phyloP scores from a whole-genome alignment of 345 rosid genomes.

The Heritiera fomes region DNA sequence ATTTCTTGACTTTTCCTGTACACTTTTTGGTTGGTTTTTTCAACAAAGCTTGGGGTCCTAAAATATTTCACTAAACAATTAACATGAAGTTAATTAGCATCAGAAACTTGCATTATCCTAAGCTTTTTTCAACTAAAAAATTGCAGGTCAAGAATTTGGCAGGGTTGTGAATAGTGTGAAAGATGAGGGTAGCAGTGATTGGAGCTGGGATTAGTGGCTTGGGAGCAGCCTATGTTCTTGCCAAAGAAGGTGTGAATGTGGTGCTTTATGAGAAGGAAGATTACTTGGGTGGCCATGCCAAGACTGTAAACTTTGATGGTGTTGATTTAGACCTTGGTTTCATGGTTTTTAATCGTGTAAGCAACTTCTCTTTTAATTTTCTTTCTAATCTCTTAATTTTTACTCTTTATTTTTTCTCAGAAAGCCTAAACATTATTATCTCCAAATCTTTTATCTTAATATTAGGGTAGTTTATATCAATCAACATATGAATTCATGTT shows the following conservation, averaged over 20 bases:
- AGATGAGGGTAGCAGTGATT: conserved; percentile 61
- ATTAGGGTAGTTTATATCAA: no score
- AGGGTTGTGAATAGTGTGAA: not conserved
- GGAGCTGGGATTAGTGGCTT: conserved; percentile 71
- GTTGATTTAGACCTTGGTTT: conserved; percentile 71
- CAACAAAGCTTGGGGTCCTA: not conserved
- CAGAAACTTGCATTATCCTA: not conserved
- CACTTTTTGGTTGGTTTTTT: not conserved
- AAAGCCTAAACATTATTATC: no score
- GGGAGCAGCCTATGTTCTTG: conserved; percentile 55
- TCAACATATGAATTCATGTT: no score
- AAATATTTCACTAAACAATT: not conserved
- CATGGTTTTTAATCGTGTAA: conserved; percentile 70
- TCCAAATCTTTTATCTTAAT: no score
- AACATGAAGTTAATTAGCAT: not conserved
- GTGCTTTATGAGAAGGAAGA: conserved; percentile 68
- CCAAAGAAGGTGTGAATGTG: conserved; percentile 44
- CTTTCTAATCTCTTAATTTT: not conserved
- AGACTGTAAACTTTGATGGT: conserved; percentile 50
- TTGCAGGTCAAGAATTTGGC: not conserved
- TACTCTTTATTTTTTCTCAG: no score
- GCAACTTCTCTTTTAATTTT: conserved; percentile 9
- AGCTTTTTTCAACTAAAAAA: not conserved
- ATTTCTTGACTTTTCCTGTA: not conserved
- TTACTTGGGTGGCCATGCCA: conserved; percentile 64